Conservation (phyloP, 768 basidiomycete genomes). For the Mycena leptocephala region DNA sequence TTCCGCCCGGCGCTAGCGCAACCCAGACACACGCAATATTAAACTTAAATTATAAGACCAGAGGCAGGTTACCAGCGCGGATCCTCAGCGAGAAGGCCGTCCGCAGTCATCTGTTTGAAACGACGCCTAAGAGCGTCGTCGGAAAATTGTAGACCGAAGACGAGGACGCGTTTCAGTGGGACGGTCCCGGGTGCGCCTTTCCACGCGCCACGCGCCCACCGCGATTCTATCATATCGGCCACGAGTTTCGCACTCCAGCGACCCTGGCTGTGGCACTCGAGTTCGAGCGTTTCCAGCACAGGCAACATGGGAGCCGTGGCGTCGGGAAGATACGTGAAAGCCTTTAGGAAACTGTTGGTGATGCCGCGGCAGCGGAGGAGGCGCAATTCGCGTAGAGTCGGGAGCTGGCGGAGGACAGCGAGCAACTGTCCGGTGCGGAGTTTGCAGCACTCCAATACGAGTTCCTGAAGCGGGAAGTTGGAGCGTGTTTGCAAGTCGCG, state of each 20-base stretch:
- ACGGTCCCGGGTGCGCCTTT: no score
- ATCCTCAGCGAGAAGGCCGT: no score
- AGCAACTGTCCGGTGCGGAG: background rate
- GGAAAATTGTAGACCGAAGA: no score
- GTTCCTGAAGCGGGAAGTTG: background rate
- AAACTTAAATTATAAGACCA: no score
- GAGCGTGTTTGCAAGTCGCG: background rate
- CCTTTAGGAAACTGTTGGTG: background rate
- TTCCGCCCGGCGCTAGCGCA: no score
- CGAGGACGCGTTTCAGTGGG: no score
- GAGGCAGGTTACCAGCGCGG: no score
- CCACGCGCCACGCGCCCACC: background rate
- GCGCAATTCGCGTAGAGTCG: background rate
- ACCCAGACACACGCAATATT: no score
- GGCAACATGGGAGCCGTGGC: background rate
- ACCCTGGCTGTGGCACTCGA: background rate
- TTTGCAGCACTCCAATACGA: background rate
- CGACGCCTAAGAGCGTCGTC: no score
- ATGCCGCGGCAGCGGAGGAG: background rate
- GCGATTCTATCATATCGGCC: conserved; percentile 1
- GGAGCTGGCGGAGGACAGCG: background rate
- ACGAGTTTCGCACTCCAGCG: background rate
- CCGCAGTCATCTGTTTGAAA: no score
- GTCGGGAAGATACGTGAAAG: background rate
- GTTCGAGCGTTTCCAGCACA: background rate